Evolutionary conservation across 208 protist genomes (phyloP), one percentile per base, ranked within the genome.

Genomic region (Trichomonas gallinae): DNA sequence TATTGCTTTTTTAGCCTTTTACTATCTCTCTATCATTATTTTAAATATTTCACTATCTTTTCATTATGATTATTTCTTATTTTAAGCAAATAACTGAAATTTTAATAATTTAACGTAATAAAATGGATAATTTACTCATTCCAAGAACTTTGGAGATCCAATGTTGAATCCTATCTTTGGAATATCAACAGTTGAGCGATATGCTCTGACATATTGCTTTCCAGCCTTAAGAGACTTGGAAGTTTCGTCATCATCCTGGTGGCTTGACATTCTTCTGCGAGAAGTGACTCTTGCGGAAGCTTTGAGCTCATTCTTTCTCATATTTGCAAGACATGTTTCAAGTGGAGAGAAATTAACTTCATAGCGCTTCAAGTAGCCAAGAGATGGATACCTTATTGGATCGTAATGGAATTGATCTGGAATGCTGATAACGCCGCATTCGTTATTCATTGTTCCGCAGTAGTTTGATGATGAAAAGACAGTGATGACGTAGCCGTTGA

Each of bases 401-500:
- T 72, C 58, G 58, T 72, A 72, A 72, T 72, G 58, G 58, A 72
- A 72, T 26, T 72, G 58, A 72, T 72, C 58, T 72, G 58, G 58
- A n/a, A 89, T 89, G 17, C 15, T 8, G 10, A 89, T 21, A n/a
- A 89, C 31, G 9, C 83, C 83, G 40, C 40, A 23, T 93, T 93
- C 34, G 45, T 93, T 93, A 31, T 26, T 26, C 40, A 44, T n/a
- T 6, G 45, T 38, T 17, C 87, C 87, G 44, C 87, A 93, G 46
- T 93, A 93, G 44, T 93, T 93, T 51, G 87, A 93, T 36, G 87
- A 38, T 36, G 40, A 48, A 93, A 93, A 93, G 34, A 93, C 44
- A 51, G 87, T 93, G 3, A 93, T 38, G 26, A 17, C 42, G 0
- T 38, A n/a, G 26, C 87, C 87, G 15, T 93, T 51, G 8, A 93